These are phyloP conservation scores for Chlorella sp. DNA, from an alignment of 139 green algal genomes.

Conservation along the genomic window DNA sequence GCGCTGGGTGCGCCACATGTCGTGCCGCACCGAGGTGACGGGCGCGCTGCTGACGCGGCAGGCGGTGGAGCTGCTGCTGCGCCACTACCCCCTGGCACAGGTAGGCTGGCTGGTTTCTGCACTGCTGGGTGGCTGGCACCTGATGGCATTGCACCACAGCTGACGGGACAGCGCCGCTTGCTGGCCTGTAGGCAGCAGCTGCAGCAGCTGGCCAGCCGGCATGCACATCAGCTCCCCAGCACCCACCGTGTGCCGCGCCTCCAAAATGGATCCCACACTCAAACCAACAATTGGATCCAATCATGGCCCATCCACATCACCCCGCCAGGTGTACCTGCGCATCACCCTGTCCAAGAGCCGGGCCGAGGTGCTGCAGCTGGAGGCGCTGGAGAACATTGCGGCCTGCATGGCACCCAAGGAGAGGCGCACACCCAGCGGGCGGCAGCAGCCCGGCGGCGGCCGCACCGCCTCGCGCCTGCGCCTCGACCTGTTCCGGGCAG, in stretches of 20 bases:
- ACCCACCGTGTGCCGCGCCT: no score
- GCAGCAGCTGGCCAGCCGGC: neutral
- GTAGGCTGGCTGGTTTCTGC: neutral
- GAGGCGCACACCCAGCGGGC: neutral
- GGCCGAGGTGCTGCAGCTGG: conserved; percentile 27
- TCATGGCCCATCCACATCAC: neutral
- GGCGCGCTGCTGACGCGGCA: conserved; percentile 10
- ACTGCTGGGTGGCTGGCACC: neutral
- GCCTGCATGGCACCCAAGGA: neutral
- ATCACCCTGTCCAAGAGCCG: conserved; percentile 18
- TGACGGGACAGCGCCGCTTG: no score
- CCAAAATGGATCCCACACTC: no score
- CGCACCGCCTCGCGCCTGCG: neutral
- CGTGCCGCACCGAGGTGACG: conserved; percentile 24
- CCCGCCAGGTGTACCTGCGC: conserved; percentile 14
- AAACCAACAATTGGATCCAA: neutral
- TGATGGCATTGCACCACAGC: no score
- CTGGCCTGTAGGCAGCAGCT: neutral
- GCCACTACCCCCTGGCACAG: conserved; percentile 31
- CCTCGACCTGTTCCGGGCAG: conserved; percentile 20
- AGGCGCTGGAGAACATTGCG: conserved; percentile 23
- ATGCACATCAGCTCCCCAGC: no score
- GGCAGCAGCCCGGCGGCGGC: neutral
- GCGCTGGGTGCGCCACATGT: neutral
- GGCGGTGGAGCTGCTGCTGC: conserved; percentile 27